phyloP scores from a whole-genome alignment of 192 early-diverging fungal species.

The Coemansia sp. region DNA sequence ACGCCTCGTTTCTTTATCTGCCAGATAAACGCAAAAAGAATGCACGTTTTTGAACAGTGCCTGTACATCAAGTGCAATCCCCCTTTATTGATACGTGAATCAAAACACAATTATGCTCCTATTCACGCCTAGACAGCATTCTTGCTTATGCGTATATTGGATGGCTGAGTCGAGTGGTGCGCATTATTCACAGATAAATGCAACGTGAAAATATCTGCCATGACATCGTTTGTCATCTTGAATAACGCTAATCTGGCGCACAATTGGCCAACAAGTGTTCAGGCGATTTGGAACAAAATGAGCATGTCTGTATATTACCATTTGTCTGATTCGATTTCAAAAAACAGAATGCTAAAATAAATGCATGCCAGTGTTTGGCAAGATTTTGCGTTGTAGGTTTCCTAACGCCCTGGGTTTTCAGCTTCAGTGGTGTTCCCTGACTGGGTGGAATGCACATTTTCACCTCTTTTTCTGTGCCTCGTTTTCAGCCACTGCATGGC shows the following conservation, averaged over 20 bases:
- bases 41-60: not conserved
- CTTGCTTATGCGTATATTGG: not conserved
- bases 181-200: constrained; percentile 1
- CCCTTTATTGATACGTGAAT: not conserved
- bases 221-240: not conserved
- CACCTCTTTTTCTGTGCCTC: not conserved
- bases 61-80: not conserved
- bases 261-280: constrained; percentile 1
- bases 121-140: not conserved
- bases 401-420: not conserved
- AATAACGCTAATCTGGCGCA: not conserved
- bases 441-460: not conserved
- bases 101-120: not conserved
- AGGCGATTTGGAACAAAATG: not conserved
- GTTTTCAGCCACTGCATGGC: not conserved
- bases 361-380: not conserved
- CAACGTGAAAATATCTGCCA: not conserved
- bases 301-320: not conserved
- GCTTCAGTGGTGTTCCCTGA: not conserved
- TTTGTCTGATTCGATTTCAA: not conserved
- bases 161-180: not conserved
- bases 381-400: not conserved
- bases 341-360: not conserved
- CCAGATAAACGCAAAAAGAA: not conserved
- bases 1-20: not conserved